Conservation (phyloP, 805 yeast genomes). For the Wickerhamiella galacta region DNA sequence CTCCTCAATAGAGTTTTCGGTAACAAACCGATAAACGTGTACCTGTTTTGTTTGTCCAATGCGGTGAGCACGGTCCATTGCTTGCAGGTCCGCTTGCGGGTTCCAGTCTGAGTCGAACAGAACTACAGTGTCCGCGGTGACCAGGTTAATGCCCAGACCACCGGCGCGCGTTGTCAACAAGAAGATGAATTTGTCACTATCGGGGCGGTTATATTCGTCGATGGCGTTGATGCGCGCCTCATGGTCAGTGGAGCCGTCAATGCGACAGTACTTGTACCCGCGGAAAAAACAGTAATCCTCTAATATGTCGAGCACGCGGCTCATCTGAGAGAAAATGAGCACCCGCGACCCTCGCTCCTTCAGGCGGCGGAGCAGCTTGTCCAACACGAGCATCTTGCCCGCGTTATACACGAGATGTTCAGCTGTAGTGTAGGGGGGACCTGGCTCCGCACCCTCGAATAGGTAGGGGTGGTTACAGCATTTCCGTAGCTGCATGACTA, state of each 20-base stretch:
- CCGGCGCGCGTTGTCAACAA: slow-evolving; percentile 91
- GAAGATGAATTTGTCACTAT: slow-evolving; percentile 68
- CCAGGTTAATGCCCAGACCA: slow-evolving; percentile 85
- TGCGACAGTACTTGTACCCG: slow-evolving; percentile 73
- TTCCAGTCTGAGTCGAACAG: slow-evolving; percentile 93
- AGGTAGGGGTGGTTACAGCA: slow-evolving; percentile 95
- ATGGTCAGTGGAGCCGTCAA: slow-evolving; percentile 86
- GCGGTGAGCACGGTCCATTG: slow-evolving; percentile 96
- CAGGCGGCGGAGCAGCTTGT: slow-evolving; percentile 59
- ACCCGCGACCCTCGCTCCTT: slow-evolving; percentile 73
- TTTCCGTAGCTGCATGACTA: slow-evolving; percentile 91
- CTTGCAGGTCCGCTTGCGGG: slow-evolving; percentile 95
- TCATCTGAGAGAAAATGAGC: slow-evolving; percentile 85
- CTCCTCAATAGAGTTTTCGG: slow-evolving; percentile 92
- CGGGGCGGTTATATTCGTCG: slow-evolving; percentile 77
- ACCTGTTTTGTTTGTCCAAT: slow-evolving; percentile 96
- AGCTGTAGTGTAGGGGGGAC: slow-evolving; percentile 92
- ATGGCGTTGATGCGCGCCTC: slow-evolving; percentile 86
- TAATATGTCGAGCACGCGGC: slow-evolving; percentile 69
- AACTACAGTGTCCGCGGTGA: slow-evolving; percentile 80
- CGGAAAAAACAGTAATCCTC: slow-evolving; percentile 85
- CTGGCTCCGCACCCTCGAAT: slow-evolving; percentile 98
- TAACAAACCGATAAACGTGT: slow-evolving; percentile 76
- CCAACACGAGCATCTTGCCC: slow-evolving; percentile 81
- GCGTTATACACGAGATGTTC: slow-evolving; percentile 83